Base-by-base conservation (phyloP, 805 yeast species). In the Saccharomyces eubayanus region DNA sequence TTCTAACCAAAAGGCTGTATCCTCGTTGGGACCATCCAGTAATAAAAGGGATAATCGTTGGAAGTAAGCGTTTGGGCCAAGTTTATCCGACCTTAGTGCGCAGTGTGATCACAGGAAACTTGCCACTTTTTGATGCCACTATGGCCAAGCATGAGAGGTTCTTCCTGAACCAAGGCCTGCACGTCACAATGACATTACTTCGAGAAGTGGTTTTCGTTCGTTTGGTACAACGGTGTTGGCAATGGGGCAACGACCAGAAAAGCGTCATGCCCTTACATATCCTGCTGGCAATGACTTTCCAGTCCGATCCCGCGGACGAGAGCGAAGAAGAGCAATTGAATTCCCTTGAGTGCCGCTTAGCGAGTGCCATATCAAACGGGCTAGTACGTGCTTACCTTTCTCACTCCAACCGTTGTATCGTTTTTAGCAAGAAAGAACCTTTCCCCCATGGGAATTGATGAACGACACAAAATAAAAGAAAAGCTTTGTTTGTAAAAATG, bases 381-480 rank as follows among this genome's bases (percentile, higher is more conserved):
- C 72, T 67, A 53, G 72, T 89, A 48, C 89, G 86, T 68, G 97
- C 96, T 0, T 90, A 90, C 67, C 68, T 90, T 14, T 86, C 96
- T 5, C 94, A 89, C 64, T 78, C 83, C 2, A 83, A 87, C 62
- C 73, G 80, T 45, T 85, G 87, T 50, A 73, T 88, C 20, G 96
- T 90, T 9, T 69, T 89, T 53, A 84, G 94, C 65, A 88, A 85
- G 67, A 79, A 74, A 16, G 81, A 80, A 28, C 84, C 96, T 2
- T 89, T 89, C 65, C 95, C 94, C 1, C 36, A 29, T 16, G 21
- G 24, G 16, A 36, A n/a, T 16, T 16, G 43, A 36, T 36, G 9
- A 16, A 36, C 41, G 20, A 36, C 16, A 9, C 20, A 5, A 36
- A 36, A 36, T n/a, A 36, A 16, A 36, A 36, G 14, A 3, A 12